Percentiles rank a stretch among this genome's conserved stretches.
These are phyloP conservation scores for Penicillium sp. DNA, from an alignment of 2,329 filamentous ascomycete genomes.

Conservation along the genomic window DNA sequence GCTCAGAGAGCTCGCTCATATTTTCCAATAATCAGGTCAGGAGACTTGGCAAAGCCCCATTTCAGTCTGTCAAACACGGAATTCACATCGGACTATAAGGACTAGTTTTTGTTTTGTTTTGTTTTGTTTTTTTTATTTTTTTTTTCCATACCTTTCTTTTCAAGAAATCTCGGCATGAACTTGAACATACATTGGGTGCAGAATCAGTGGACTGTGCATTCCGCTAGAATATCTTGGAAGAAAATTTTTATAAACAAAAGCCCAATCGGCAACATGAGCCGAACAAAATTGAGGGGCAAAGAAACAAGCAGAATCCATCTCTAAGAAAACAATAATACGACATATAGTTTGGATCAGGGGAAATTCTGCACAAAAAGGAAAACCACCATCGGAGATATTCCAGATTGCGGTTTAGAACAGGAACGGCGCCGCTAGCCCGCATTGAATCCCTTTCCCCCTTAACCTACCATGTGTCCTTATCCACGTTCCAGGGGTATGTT, in stretches of 20 bases:
- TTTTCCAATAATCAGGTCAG: too few relatives aligned
- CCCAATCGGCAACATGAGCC: slow-evolving; percentile 10
- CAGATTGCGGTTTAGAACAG: slow-evolving; percentile 23
- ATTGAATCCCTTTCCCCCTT: background rate
- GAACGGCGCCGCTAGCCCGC: slow-evolving; percentile 12
- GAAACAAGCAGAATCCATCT: slow-evolving; percentile 2
- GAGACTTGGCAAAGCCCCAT: background rate
- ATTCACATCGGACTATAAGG: background rate
- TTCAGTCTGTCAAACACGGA: background rate
- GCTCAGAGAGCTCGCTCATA: too few relatives aligned
- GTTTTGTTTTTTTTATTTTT: too few relatives aligned
- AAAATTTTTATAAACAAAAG: background rate
- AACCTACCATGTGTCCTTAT: background rate
- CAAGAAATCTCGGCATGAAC: background rate
- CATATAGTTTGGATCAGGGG: slow-evolving; percentile 19
- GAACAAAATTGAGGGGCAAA: background rate
- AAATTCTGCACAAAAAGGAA: background rate
- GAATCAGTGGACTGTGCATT: background rate
- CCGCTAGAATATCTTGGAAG: background rate
- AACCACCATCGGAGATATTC: slow-evolving; percentile 19
- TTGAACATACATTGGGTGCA: background rate
- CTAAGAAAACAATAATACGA: slow-evolving; percentile 2
- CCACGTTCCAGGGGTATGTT: background rate
- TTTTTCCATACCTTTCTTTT: background rate
- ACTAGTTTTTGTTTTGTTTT: too few relatives aligned